Base-by-base conservation (phyloP, 192 early-diverging fungal species). In the Pilaira anomala region DNA sequence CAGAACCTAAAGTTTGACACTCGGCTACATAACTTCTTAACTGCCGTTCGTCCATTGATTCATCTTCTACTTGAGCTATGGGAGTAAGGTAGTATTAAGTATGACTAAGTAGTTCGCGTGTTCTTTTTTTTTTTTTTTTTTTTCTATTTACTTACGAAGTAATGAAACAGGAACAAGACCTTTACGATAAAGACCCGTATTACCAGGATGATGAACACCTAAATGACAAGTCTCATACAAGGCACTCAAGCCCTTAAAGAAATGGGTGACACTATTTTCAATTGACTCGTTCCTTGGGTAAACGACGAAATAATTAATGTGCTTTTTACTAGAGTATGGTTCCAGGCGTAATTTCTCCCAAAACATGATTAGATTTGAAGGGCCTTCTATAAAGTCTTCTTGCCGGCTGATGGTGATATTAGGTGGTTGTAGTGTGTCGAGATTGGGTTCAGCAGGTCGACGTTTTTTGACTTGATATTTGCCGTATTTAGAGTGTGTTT, bases 281-380 rank as follows among this genome's bases (percentile, higher is more conserved):
- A 82, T 65, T 4, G 73, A 69, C 0, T 46, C 66, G 1, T 76
- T 71, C 30, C 75, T 69, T 7, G 80, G 83, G 57, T 68, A 82
- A 8, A 85, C 62, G 6, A 78, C 78, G 67, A 80, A 82, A 57
- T 82, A 85, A 3, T 58, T 67, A 24, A 85, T 70, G 8, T 74
- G 76, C 55, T 85, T 85, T 60, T 66, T 76, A 22, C 54, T 55
- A 1, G 79, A 82, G 39, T 78, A 82, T 1, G 83, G 83, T 48
- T 76, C 80, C 24, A 85, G 55, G 39, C 81, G 76, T 21, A 80
- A 60, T 7, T 80, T 82, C 24, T 85, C 83, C 83, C 83, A 85
- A 52, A 80, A 85, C 8, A 67, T 65, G 7, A 85, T 33, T 14
- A 82, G 67, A 2, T 80, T 75, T 4, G 83, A 75, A 7, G 83